Conservation (phyloP, 768 basidiomycete species). For the Amanita thiersii region DNA sequence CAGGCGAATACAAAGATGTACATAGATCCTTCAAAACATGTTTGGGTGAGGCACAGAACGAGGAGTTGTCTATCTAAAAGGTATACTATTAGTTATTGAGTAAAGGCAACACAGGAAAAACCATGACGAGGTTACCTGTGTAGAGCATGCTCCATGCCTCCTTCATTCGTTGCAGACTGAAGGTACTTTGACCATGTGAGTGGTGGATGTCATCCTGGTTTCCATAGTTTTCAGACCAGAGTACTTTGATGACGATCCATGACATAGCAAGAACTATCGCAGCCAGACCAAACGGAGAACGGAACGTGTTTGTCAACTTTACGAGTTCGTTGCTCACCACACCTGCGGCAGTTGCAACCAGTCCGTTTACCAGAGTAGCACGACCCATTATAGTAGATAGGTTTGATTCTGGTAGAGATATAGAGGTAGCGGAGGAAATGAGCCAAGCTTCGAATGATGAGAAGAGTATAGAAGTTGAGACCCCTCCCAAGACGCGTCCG, state of each 20-base stretch:
- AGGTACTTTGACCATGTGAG: conserved; percentile 20
- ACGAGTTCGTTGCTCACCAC: conserved; percentile 63
- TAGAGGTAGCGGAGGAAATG: conserved; percentile 47
- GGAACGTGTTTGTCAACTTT: conserved; percentile 37
- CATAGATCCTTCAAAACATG: conserved; percentile 81
- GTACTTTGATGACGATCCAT: conserved; percentile 45
- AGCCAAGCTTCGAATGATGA: conserved; percentile 77
- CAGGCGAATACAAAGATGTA: conserved; percentile 81
- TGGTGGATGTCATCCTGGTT: conserved; percentile 23
- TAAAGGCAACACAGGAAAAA: background rate
- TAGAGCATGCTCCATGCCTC: conserved; percentile 52
- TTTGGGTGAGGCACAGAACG: conserved; percentile 64
- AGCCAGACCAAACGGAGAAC: conserved; percentile 61
- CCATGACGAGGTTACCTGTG: conserved; percentile 25
- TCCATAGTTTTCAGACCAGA: conserved; percentile 71
- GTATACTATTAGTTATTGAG: background rate
- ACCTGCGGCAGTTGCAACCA: conserved; percentile 62
- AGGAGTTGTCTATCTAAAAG: conserved; percentile 50
- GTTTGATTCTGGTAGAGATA: conserved; percentile 44
- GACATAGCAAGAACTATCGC: conserved; percentile 44
- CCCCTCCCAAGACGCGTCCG: conserved; percentile 60
- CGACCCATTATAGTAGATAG: conserved; percentile 66
- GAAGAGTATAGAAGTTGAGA: conserved; percentile 71
- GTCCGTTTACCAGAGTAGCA: conserved; percentile 65
- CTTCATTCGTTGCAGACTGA: conserved; percentile 46